Evolutionary conservation across 495 filamentous ascomycete genomes (phyloP).

Genomic region (Hypoxylon lienhwacheense): DNA sequence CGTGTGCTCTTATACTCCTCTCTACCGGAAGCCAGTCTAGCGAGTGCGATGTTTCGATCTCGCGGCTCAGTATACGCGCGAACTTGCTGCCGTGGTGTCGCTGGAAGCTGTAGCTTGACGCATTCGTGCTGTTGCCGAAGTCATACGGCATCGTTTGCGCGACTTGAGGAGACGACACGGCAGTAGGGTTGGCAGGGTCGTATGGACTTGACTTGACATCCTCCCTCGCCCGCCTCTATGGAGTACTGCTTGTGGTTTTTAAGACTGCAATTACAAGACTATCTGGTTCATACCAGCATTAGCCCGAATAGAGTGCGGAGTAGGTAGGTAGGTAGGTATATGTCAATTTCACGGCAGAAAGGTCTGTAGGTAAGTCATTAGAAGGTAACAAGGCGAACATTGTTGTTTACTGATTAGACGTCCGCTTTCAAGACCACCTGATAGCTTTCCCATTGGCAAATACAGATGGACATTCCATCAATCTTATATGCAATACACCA

Average conservation of each 20-base stretch:
- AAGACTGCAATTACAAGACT: constrained; percentile 45
- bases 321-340: background rate
- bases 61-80: constrained; percentile 9
- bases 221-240: too few relatives aligned
- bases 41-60: constrained; percentile 18
- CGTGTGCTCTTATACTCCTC: background rate
- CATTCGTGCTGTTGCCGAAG: background rate
- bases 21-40: background rate
- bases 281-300: constrained; percentile 41
- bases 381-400: too few relatives aligned
- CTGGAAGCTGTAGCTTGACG: constrained; percentile 17
- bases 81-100: constrained; percentile 17
- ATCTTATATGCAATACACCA: too few relatives aligned
- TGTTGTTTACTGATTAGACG: too few relatives aligned
- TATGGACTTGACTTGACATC: constrained; percentile 45
- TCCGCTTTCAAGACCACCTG: too few relatives aligned
- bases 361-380: too few relatives aligned
- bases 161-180: constrained; percentile 40
- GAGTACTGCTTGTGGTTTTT: constrained; percentile 41
- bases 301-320: background rate
- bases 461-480: too few relatives aligned
- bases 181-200: constrained; percentile 49
- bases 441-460: too few relatives aligned
- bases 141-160: background rate
- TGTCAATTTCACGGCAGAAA: background rate